Base-by-base conservation (phyloP, 2,329 filamentous ascomycete genomes). In the Diaporthe sp. region DNA sequence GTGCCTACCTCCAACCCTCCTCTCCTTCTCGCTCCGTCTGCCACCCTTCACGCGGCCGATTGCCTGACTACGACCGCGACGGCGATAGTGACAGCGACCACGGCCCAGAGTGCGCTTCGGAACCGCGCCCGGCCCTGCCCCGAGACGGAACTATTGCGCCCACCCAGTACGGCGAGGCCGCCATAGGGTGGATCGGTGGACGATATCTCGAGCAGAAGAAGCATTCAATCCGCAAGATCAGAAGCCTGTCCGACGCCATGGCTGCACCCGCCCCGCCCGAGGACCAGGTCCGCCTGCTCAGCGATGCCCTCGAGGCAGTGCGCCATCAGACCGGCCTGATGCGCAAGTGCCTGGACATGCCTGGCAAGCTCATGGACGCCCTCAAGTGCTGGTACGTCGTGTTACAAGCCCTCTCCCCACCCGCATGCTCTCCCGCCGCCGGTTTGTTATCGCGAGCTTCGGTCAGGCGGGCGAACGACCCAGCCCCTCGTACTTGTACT, bases 281-380 rank as follows among this genome's bases (percentile, higher is more conserved):
- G 86, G 94, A 96, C 86, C 94, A 93, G 91, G 95, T 94, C 82
- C 94, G 96, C 82, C 92, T 99, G 88, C 93, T 99, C 80, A 97
- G 99, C 88, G 97, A 99, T 93, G 97, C 97, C 82, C 89, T 98
- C 86, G 92, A 94, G 77, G 96, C 98, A 71, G 97, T 99, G 86
- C 95, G 96, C 87, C 96, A 98, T 87, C 97, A 99, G 91, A 97
- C 96, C 76, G 92, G 93, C 82, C 90, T 98, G 84, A 99, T 99
- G 97, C 95, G 96, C 87, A 96, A 97, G 88, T 98, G 96, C 82
- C 90, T 99, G 77, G 97, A 99, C 84, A 97, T 95, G 13, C 96
- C 97, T 9, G 96, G 97, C 78, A 99, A 99, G 90, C 92, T 99
- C 79, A 99, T 99, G 97, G 97, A 99, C 89, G 97, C 97, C 81